Percentiles rank a stretch among this genome's conserved stretches.
Conservation (phyloP, 2,329 filamentous ascomycete species). For the Ophiocordyceps robertsii region DNA sequence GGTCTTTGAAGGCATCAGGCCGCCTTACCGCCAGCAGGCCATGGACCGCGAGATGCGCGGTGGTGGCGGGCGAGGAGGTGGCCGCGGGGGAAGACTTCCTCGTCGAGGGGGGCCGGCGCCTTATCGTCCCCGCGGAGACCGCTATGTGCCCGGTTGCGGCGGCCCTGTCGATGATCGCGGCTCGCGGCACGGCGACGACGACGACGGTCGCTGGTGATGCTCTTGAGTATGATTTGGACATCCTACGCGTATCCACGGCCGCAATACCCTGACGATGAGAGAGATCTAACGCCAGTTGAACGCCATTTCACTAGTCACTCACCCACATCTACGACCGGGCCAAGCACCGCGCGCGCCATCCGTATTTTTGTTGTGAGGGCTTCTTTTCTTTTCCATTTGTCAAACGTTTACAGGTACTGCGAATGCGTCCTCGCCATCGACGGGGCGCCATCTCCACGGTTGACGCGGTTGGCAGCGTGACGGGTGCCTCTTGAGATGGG, state of each 20-base stretch:
- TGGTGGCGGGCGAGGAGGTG: conserved; percentile 9
- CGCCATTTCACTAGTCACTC: no score
- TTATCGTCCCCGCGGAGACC: conserved; percentile 9
- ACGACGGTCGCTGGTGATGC: background rate
- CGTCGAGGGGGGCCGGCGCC: conserved; percentile 10
- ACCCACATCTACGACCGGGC: no score
- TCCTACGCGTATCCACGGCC: background rate
- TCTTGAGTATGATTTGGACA: background rate
- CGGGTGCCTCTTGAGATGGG: no score
- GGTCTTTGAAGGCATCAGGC: conserved; percentile 50
- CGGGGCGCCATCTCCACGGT: no score
- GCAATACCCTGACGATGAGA: background rate
- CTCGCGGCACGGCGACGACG: background rate
- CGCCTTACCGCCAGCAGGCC: conserved; percentile 36
- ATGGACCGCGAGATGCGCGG: conserved; percentile 20
- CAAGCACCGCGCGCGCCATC: no score
- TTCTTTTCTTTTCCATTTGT: no score
- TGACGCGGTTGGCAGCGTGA: no score
- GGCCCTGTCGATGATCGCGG: conserved; percentile 7
- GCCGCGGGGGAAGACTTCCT: conserved; percentile 13
- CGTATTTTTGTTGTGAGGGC: no score
- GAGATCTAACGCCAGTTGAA: no score
- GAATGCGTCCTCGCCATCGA: no score
- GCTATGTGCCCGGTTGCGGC: conserved; percentile 6
- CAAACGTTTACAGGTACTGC: no score